phyloP scores from a whole-genome alignment of 225 moss, liverwort and hornwort species.

The Neckera pumila region DNA sequence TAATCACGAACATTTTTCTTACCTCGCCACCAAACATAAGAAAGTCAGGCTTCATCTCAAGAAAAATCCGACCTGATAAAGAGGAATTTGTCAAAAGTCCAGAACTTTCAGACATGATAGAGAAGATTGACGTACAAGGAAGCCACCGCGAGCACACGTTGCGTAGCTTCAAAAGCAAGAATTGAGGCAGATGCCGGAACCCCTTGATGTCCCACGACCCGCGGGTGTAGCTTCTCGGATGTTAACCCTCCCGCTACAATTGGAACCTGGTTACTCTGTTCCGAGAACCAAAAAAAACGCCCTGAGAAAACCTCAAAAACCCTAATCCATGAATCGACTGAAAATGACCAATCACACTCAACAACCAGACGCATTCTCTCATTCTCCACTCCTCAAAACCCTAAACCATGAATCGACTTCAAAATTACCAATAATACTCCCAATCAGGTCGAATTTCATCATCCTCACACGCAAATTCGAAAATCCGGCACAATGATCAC shows the following conservation, averaged over 20 bases:
- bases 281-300: not conserved
- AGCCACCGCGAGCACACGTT: conserved; percentile 90
- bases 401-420: not conserved
- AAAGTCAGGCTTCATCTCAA: not conserved
- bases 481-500: not conserved
- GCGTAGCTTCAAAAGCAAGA: conserved; percentile 85
- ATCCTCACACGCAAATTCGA: not conserved
- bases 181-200: conserved; percentile 66
- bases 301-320: not conserved
- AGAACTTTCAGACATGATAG: not conserved
- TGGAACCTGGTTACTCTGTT: conserved; percentile 17
- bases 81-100: not conserved
- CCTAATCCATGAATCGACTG: not conserved
- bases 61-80: not conserved
- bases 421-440: not conserved
- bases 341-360: not conserved
- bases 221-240: conserved; percentile 39
- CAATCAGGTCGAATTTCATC: not conserved
- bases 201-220: conserved; percentile 71
- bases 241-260: conserved; percentile 48
- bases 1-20: not conserved
- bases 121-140: conserved; percentile 50
- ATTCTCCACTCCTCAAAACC: not conserved
- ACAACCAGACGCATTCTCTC: not conserved
- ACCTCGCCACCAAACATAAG: not conserved